Evolutionary conservation across 306 rosid genomes (phyloP), one percentile per base, ranked within the genome.

Genomic region (Dryas octopetala): DNA sequence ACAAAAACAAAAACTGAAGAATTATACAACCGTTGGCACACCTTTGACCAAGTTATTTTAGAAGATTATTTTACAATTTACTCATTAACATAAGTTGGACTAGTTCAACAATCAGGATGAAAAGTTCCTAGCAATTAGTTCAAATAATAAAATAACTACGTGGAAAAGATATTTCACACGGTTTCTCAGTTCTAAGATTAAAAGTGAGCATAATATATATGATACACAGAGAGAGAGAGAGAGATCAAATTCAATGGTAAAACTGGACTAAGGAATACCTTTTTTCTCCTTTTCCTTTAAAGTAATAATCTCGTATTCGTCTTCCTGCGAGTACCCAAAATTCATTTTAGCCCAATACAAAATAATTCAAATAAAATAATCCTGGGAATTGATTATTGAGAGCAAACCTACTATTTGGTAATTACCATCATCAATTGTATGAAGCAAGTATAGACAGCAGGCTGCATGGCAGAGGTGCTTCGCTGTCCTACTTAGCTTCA

Each of bases 301-400:
- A 77, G 88, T 79, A 86, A 69, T 69, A 47, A 64, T 70, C 70
- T 88, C 90, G 19, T 61, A 68, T 77, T 47, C 54, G 48, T 77
- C 85, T 84, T 83, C 97, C 97, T 94, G 89, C 77, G 88, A 82
- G 43, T 19, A 76, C 46, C 58, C 70, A 54, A 70, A 51, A 38
- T 74, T 57, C 32, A 66, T 11, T 77, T 59, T 59, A 74, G 57
- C 63, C 46, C 66, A 65, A 32, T 69, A 32, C 38, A 32, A 32
- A 32, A 32, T 32, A 32, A 32, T 32, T 32, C 38, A 32, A 32
- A 32, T 32, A 32, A 32, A 32, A 32, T 32, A 32, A 32, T 32
- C 38, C 38, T 32, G 38, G 38, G 38, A 32, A 32, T 32, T 32
- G 38, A 32, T 32, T 32, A 32, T 32, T 32, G 38, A 32, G 38